Conservation (phyloP, 257 asterid species). For the Scutellaria baicalensis region DNA sequence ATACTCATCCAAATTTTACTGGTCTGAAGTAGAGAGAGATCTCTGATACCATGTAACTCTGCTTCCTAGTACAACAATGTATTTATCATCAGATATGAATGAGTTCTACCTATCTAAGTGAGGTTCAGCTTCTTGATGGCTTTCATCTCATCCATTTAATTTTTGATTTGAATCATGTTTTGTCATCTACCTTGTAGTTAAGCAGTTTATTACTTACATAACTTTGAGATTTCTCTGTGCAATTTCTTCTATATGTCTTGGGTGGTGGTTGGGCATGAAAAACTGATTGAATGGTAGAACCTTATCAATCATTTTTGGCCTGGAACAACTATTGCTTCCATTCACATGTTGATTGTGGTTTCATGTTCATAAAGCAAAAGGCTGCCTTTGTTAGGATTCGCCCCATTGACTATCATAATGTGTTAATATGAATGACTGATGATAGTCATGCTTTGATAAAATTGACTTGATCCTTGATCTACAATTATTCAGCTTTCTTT, state of each 20-base stretch:
- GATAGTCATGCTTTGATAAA: background rate
- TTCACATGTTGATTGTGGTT: background rate
- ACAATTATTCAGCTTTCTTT: background rate
- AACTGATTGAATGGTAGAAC: background rate
- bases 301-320: background rate
- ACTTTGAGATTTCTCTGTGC: no score
- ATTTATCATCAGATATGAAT: background rate
- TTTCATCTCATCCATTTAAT: background rate
- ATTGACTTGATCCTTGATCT: background rate
- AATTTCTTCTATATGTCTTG: no score
- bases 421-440: background rate
- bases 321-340: background rate
- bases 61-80: background rate
- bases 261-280: no score
- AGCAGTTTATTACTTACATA: no score
- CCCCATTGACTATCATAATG: background rate
- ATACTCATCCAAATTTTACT: background rate
- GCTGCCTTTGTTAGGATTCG: background rate
- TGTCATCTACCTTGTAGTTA: no score
- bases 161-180: background rate
- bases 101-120: background rate
- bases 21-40: background rate
- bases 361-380: background rate
- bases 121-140: background rate
- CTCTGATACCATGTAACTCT: background rate